Conservation (phyloP, 2,329 filamentous ascomycete species). For the Aureobasidium mangrovei region DNA sequence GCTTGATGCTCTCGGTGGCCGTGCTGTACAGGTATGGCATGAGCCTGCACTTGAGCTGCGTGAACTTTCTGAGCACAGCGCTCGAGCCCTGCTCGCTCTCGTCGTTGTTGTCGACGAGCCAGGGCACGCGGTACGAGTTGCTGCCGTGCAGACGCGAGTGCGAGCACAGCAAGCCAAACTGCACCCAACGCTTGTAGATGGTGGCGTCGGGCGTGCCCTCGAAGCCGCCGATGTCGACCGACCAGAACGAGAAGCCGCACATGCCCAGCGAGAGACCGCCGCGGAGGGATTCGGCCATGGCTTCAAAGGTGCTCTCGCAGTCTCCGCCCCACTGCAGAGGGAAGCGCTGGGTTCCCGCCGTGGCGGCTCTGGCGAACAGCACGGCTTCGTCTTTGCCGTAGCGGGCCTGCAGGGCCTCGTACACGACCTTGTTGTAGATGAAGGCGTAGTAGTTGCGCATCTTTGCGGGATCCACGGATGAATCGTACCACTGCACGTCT, state of each 20-base stretch:
- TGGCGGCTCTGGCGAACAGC: conserved; percentile 59
- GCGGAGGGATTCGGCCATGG: conserved; percentile 61
- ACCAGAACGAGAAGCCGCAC: conserved; percentile 60
- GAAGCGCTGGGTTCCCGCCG: conserved; percentile 60
- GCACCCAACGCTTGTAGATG: conserved; percentile 72
- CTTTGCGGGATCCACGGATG: conserved; percentile 48
- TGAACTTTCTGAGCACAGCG: conserved; percentile 47
- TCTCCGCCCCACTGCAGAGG: conserved; percentile 65
- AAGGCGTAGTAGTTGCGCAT: conserved; percentile 78
- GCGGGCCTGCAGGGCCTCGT: conserved; percentile 51
- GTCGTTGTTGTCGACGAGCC: conserved; percentile 59
- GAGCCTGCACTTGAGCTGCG: conserved; percentile 45
- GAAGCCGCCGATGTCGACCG: conserved; percentile 63
- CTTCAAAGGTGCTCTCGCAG: conserved; percentile 64
- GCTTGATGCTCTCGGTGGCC: conserved; percentile 41
- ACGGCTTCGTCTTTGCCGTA: conserved; percentile 47
- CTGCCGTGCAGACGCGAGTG: conserved; percentile 64
- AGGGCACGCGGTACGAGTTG: conserved; percentile 64
- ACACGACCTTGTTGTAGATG: conserved; percentile 62
- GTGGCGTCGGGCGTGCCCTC: conserved; percentile 53
- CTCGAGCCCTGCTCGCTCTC: conserved; percentile 39
- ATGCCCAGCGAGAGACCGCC: conserved; percentile 57
- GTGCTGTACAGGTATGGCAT: conserved; percentile 52
- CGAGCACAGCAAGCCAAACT: conserved; percentile 62
- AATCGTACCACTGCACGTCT: conserved; percentile 57